A percentile compares a stretch with the other conserved stretches of the same genome.
phyloP scores from a whole-genome alignment of 257 asterid species.

The Salvia splendens region DNA sequence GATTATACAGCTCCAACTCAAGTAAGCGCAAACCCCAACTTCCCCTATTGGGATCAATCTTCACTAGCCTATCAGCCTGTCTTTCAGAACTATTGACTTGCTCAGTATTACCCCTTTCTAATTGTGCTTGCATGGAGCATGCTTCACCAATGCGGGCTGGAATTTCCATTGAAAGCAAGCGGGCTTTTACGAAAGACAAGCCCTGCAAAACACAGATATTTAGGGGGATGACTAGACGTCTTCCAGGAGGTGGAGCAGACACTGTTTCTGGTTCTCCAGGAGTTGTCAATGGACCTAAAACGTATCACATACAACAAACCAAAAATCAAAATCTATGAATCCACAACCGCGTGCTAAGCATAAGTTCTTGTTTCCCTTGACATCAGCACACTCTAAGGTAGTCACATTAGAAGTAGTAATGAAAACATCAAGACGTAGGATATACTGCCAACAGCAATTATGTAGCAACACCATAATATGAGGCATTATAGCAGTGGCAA shows the following conservation, averaged over 20 bases:
- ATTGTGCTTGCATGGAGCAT: constrained; percentile 45
- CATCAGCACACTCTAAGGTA: constrained; percentile 13
- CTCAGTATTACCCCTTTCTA: constrained; percentile 40
- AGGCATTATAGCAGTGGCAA: constrained; percentile 16
- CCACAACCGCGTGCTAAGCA: constrained; percentile 22
- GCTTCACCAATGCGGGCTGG: constrained; percentile 88
- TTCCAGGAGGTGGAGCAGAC: constrained; percentile 77
- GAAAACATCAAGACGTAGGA: constrained; percentile 20
- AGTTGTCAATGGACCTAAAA: constrained; percentile 54
- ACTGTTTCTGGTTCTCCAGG: constrained; percentile 49
- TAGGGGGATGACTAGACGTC: constrained; percentile 85
- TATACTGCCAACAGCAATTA: constrained; percentile 11
- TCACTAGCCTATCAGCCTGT: constrained; percentile 75
- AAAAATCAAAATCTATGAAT: constrained; percentile 16
- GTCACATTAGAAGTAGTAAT: background rate
- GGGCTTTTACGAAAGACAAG: constrained; percentile 86
- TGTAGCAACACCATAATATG: constrained; percentile 14
- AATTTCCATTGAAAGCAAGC: constrained; percentile 94
- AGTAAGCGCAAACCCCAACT: constrained; percentile 99
- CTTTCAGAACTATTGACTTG: constrained; percentile 51
- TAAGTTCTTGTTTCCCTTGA: constrained; percentile 20
- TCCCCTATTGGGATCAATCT: constrained; percentile 97
- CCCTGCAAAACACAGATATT: constrained; percentile 87
- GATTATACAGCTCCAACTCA: constrained; percentile 90
- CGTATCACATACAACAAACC: constrained; percentile 31